These are phyloP conservation scores for Coriaria nepalensis DNA, from an alignment of 306 rosid species.

Conservation along the genomic window DNA sequence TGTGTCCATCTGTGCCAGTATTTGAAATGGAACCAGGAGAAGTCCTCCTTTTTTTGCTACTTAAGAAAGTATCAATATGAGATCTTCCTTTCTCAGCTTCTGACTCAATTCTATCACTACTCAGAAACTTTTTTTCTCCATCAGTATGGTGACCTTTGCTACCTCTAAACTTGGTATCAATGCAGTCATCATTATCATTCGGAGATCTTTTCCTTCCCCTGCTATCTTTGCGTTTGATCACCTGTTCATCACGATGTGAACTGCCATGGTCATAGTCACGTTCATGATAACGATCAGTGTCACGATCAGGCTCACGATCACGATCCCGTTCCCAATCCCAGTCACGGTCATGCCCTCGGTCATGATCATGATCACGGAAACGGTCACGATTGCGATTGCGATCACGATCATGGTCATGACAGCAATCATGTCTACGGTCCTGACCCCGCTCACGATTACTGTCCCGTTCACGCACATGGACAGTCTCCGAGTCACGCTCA, in stretches of 20 bases:
- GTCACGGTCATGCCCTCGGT: conserved; percentile 24
- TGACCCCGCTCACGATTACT: conserved; percentile 26
- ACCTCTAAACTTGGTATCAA: conserved; percentile 54
- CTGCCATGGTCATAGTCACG: conserved; percentile 55
- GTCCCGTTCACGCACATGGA: conserved; percentile 26
- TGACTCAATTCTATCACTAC: conserved; percentile 51
- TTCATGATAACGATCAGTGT: conserved; percentile 44
- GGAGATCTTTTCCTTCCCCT: conserved; percentile 74
- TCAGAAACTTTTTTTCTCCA: conserved; percentile 53
- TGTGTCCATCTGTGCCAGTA: conserved; percentile 53
- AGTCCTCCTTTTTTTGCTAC: conserved; percentile 48
- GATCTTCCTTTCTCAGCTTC: conserved; percentile 69
- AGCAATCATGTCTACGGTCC: conserved; percentile 22
- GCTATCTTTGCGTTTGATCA: conserved; percentile 46
- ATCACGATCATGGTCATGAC: conserved; percentile 22
- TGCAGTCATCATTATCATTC: conserved; percentile 59
- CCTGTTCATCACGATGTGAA: conserved; percentile 54
- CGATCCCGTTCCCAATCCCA: conserved; percentile 19
- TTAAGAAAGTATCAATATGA: conserved; percentile 36
- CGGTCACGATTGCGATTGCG: conserved; percentile 27
- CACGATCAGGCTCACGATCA: conserved; percentile 43
- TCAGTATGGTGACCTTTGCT: conserved; percentile 50
- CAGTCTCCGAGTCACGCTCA: conserved; percentile 18
- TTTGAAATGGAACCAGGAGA: conserved; percentile 59
- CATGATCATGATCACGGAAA: conserved; percentile 20